Conservation (phyloP, 2,329 filamentous ascomycete species). For the Fusarium graminum region DNA sequence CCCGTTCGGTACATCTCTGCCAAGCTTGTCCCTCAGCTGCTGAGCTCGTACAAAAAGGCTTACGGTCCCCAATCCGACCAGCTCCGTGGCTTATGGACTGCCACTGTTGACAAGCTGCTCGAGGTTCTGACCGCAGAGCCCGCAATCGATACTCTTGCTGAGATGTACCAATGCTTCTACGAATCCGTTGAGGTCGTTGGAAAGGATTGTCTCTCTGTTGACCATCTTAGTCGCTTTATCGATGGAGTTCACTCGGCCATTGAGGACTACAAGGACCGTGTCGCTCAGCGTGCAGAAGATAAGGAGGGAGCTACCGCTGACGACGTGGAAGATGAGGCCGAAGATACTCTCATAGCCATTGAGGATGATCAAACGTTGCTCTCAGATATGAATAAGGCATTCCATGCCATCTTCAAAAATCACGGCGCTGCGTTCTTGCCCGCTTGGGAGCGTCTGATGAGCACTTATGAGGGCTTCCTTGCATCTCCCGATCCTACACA, state of each 20-base stretch:
- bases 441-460: conserved; percentile 86
- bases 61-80: conserved; percentile 85
- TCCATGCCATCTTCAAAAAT: conserved; percentile 99
- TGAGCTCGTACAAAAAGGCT: conserved; percentile 93
- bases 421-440: conserved; percentile 87
- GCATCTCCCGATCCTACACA: conserved; percentile 86
- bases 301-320: conserved; percentile 78
- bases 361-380: conserved; percentile 97
- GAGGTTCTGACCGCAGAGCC: conserved; percentile 95
- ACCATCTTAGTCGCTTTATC: conserved; percentile 90
- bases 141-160: conserved; percentile 93
- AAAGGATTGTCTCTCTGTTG: conserved; percentile 80
- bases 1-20: conserved; percentile 95
- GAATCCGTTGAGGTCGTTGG: conserved; percentile 96
- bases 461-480: conserved; percentile 88
- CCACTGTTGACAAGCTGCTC: conserved; percentile 88
- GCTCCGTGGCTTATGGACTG: conserved; percentile 84
- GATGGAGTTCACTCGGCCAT: conserved; percentile 86
- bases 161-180: conserved; percentile 99
- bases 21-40: conserved; percentile 91
- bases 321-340: conserved; percentile 89
- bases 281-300: conserved; percentile 86
- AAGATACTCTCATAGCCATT: conserved; percentile 89
- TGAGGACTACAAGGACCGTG: conserved; percentile 91
- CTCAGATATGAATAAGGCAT: conserved; percentile 99